Base-by-base conservation (phyloP, 2,329 filamentous ascomycete species). In the Ophidiomyces ophidiicola region DNA sequence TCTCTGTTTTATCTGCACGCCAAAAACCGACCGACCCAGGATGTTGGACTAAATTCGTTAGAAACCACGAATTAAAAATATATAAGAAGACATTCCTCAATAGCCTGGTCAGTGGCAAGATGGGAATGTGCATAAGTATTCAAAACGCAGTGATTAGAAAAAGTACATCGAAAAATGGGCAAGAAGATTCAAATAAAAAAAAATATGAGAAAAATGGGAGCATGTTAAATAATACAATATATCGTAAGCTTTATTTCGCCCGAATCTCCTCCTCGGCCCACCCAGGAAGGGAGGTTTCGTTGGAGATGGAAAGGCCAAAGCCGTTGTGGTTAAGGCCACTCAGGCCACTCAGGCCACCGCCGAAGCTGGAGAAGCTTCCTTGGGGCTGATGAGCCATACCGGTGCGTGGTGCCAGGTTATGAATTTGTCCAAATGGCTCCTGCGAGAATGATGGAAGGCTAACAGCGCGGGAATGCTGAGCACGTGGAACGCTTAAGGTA, bases 401-500 rank as follows among this genome's bases (percentile, higher is more conserved):
- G 32, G 53, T 50, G 31, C 60, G 61, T 30, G 53, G 45, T 41
- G 61, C 58, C 23, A 56, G 47, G 3, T 50, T 43, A 35, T 62
- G 55, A 24, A 50, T 50, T 17, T 65, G 63, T 7, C 64, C 66
- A 50, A 74, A 72, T 8, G 69, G 64, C 31, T 73, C 72, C 47
- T 78, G 72, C 2, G 72, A 74, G 56, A 79, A 79, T 4, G 74
- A 76, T 1, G 90, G 90, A 53, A 98, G 67, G 57, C 86, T 94
- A 44, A 94, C 85, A 23, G 90, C 86, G 25, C 90, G 80, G 54
- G 76, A 88, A 55, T 81, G 77, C 47, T 72, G 71, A 30, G 70
- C 69, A 42, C 72, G 69, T 31, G 67, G 68, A 40, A 66, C 63
- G 39, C 63, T 71, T 39, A 74, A 56, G 48, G 58, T 64, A 44